Percentiles rank a stretch among this genome's conserved stretches.
phyloP scores from a whole-genome alignment of 2,329 filamentous ascomycete genomes.

The Fusarium drepaniforme region DNA sequence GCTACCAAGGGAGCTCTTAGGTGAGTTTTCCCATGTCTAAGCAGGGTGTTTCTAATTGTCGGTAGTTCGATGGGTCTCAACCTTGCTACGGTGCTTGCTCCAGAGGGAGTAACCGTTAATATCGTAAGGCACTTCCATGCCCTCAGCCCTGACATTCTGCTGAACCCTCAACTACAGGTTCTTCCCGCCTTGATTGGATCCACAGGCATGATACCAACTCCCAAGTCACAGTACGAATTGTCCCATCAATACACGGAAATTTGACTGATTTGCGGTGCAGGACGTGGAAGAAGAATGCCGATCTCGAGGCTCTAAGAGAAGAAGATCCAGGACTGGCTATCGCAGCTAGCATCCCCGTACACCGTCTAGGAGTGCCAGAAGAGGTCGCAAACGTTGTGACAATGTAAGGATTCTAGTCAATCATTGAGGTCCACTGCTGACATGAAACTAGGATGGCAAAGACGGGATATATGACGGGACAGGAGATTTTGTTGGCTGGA shows the following conservation, averaged over 20 bases:
- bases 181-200: conserved; percentile 52
- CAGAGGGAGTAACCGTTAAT: conserved; percentile 51
- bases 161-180: conserved; percentile 30
- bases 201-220: conserved; percentile 51
- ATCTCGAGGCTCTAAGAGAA: conserved; percentile 46
- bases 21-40: conserved; percentile 1
- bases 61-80: conserved; percentile 52
- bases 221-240: conserved; percentile 42
- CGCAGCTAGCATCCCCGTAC: conserved; percentile 49
- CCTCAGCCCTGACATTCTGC: not conserved
- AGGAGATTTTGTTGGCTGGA: conserved; percentile 26
- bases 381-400: conserved; percentile 51
- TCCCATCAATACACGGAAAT: no score
- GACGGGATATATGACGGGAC: conserved; percentile 31
- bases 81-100: conserved; percentile 47
- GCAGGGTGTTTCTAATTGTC: conserved; percentile 7
- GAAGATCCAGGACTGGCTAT: conserved; percentile 51
- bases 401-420: conserved; percentile 44
- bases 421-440: conserved; percentile 8
- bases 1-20: conserved; percentile 49
- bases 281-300: conserved; percentile 46
- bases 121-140: conserved; percentile 36
- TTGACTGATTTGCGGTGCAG: conserved; percentile 22
- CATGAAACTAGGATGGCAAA: conserved; percentile 22
- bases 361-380: conserved; percentile 49